These are phyloP conservation scores for Starmera pachycereana DNA, from an alignment of 805 yeast genomes.

Conservation along the genomic window DNA sequence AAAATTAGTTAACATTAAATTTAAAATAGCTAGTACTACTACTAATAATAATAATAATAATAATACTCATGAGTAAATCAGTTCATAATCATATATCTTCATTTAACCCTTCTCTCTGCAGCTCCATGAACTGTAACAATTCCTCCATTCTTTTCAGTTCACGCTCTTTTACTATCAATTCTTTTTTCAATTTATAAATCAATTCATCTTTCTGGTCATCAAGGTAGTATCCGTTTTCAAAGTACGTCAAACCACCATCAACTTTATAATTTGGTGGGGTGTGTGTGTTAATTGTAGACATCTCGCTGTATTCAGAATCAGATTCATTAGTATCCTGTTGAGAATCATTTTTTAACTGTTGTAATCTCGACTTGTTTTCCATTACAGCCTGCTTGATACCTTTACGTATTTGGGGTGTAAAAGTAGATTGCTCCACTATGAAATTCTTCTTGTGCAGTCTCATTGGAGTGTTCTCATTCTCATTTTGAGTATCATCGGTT, in stretches of 20 bases:
- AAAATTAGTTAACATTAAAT: too few relatives aligned
- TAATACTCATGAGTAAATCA: too few relatives aligned
- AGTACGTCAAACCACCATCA: slow-evolving; percentile 11
- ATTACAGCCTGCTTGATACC: slow-evolving; percentile 18
- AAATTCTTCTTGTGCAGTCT: too few relatives aligned
- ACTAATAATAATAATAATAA: too few relatives aligned
- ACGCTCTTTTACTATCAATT: slow-evolving; percentile 9
- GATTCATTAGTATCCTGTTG: slow-evolving; percentile 6
- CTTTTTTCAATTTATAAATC: slow-evolving; percentile 14
- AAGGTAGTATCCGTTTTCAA: slow-evolving; percentile 18
- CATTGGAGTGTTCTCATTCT: background rate
- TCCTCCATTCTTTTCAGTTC: slow-evolving; percentile 13
- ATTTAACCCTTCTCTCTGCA: slow-evolving; percentile 7
- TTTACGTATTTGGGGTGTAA: slow-evolving; percentile 14
- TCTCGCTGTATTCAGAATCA: slow-evolving; percentile 19
- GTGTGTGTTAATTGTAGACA: slow-evolving; percentile 15
- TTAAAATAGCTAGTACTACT: too few relatives aligned
- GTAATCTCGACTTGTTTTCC: slow-evolving; percentile 15
- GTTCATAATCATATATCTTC: too few relatives aligned
- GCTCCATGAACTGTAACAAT: slow-evolving; percentile 14
- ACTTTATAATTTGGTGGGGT: slow-evolving; percentile 17
- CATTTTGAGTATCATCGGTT: background rate
- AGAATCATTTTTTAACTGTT: slow-evolving; percentile 8
- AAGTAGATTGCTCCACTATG: too few relatives aligned
- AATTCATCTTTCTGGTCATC: slow-evolving; percentile 12